Percentiles rank a stretch among this genome's conserved stretches.
These are phyloP conservation scores for Xylaria sp. DNA, from an alignment of 2,329 filamentous ascomycete species.

Conservation along the genomic window DNA sequence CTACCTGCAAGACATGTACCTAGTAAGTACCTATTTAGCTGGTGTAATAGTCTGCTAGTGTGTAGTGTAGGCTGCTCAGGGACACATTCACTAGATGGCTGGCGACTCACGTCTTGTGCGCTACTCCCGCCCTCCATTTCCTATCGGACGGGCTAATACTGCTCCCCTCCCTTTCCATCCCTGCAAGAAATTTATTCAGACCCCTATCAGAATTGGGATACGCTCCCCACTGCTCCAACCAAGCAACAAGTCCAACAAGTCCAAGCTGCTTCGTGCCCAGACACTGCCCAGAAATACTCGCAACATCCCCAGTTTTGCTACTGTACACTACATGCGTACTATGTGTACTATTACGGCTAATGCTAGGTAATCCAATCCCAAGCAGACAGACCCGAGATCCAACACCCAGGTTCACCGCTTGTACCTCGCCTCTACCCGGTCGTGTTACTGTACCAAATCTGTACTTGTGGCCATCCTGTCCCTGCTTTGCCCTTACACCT, in stretches of 20 bases:
- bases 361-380: neutral
- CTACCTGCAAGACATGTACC: neutral
- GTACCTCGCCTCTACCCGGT: conserved; percentile 3
- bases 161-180: neutral
- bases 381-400: too few relatives aligned
- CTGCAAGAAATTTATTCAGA: conserved; percentile 26
- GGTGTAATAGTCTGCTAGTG: neutral
- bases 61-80: neutral
- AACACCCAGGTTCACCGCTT: neutral
- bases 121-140: neutral
- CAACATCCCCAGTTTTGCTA: conserved; percentile 1
- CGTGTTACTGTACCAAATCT: neutral
- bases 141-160: conserved; percentile 22
- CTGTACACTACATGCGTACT: neutral
- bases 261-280: conserved; percentile 19
- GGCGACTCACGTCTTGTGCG: conserved; percentile 9
- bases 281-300: neutral
- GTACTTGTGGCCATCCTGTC: neutral
- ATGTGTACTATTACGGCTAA: neutral
- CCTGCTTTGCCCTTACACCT: conserved; percentile 12
- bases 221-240: conserved; percentile 20
- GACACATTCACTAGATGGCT: neutral
- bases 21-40: neutral
- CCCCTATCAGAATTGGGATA: conserved; percentile 27
- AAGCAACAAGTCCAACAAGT: too few relatives aligned